Evolutionary conservation across 768 basidiomycete species (phyloP).

Genomic region (Leccinellum luteum): DNA sequence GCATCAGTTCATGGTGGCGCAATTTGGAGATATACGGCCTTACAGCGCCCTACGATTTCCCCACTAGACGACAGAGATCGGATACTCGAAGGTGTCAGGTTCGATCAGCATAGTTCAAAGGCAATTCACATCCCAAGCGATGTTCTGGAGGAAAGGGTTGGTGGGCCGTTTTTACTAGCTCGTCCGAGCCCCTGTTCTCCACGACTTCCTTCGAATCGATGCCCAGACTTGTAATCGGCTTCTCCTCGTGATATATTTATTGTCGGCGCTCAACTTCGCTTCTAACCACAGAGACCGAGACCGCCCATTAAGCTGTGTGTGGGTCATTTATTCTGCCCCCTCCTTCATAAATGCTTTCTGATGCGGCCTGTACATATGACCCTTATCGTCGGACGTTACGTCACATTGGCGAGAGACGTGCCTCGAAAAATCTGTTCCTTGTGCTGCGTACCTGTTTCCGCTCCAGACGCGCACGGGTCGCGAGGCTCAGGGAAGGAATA

Average conservation of each 20-base stretch:
- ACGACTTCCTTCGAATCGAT: neutral
- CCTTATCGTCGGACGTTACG: neutral
- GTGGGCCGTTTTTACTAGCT: neutral
- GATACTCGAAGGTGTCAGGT: neutral
- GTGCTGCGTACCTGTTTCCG: neutral
- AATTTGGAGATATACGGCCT: neutral
- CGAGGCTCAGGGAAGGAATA: neutral
- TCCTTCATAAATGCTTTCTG: neutral
- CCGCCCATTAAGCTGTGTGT: neutral
- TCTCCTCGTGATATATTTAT: neutral
- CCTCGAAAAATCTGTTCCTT: neutral
- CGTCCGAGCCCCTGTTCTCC: neutral
- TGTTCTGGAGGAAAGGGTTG: neutral
- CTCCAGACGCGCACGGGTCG: neutral
- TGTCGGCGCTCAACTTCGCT: neutral
- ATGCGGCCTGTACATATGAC: neutral
- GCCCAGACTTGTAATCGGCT: neutral
- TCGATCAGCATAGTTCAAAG: neutral
- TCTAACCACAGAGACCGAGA: neutral
- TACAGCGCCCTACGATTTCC: neutral
- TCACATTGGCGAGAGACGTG: neutral
- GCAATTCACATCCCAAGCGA: neutral
- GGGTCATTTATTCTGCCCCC: neutral
- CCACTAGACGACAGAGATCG: neutral
- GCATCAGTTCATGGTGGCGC: neutral